Base-by-base conservation (phyloP, 2,329 filamentous ascomycete species). In the Cytospora leucostoma region DNA sequence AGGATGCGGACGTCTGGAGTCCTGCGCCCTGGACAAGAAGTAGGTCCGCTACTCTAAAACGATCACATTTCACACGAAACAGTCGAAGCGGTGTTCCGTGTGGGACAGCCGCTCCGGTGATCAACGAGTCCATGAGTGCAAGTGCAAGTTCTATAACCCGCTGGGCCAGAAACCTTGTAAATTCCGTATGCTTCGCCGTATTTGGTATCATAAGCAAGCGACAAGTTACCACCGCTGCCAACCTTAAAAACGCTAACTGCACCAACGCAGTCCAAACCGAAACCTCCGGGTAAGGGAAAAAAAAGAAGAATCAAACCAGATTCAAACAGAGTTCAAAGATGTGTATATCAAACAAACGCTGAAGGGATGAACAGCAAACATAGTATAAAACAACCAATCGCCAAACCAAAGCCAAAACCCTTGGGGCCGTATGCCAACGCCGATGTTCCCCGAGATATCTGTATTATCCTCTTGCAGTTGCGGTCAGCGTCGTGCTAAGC, bases 181-280 rank as follows among this genome's bases (percentile, higher is more conserved):
- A 50, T 55, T 61, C 54, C 59, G 37, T 49, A 47, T 53, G 59
- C 51, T 50, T 55, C 52, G 34, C 51, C 33, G 19, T 55, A 44
- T 53, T 55, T 55, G 59, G 59, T 49, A 50, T 61, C 59, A 50
- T 38, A 19, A 55, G 59, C 59, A 55, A 38, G 51, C 38, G 13
- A 61, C 38, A 32, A 61, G 38, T 32, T 50, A 33, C n/a, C n/a
- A 55, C 33, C 47, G 40, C 52, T 27, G 51, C 35, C 52, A 52
- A 27, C 27, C 27, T 27, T 27, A 4, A 27, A 2, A 53, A 52
- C 54, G 38, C 37, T 32, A 7, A 61, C 40, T 38, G 38, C 38
- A 17, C 34, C 7, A 47, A 34, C 17, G 58, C 40, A 56, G 59
- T n/a, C 15, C 17, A 50, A 40, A 50, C 37, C 32, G 11, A 33